Evolutionary conservation across 768 basidiomycete species (phyloP), one percentile per base, ranked within the genome.

Genomic region (Suillus occidentalis): DNA sequence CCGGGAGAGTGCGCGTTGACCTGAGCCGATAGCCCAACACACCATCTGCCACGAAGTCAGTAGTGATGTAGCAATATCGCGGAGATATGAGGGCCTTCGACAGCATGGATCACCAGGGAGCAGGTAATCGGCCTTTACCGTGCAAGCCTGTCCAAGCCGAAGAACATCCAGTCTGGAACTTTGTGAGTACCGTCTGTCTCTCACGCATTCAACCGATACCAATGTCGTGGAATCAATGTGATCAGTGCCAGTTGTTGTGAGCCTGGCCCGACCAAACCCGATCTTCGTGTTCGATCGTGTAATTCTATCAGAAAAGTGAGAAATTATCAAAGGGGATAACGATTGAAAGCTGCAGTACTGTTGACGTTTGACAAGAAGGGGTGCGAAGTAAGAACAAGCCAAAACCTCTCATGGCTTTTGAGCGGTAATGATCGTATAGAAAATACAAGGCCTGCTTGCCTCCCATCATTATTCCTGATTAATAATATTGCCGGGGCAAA

Each of bases 191-290:
- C 58, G 12, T 42, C 39, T 22, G 12, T 42, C 58, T 42, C 58
- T 59, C 58, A 59, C 58, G 40, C 40, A 59, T 25, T 40, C 58
- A 28, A 25, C 39, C 53, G 16, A 39, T 59, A 59, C 39, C 57
- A 39, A 28, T 40, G 18, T 18, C 20, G 40, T 42, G 40, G 10
- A 20, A 59, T 59, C 40, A 20, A 59, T 42, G 58, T 59, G 4
- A 59, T 40, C 22, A 49, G 18, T 58, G 18, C 39, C 20, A 37
- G 34, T 40, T 59, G 25, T 39, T 25, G 39, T 59, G n/a, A 28
- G 25, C 40, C 37, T 40, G 37, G 39, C 10, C 57, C 39, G 39
- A 59, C 57, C 22, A 28, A 1, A 28, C 18, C 57, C 57, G 39
- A 59, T 40, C 22, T 59, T 40, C 39, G 9, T 58, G 39, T 58